These are phyloP conservation scores for Aspergillus incahuasiensis DNA, from an alignment of 495 filamentous ascomycete species.

Conservation along the genomic window DNA sequence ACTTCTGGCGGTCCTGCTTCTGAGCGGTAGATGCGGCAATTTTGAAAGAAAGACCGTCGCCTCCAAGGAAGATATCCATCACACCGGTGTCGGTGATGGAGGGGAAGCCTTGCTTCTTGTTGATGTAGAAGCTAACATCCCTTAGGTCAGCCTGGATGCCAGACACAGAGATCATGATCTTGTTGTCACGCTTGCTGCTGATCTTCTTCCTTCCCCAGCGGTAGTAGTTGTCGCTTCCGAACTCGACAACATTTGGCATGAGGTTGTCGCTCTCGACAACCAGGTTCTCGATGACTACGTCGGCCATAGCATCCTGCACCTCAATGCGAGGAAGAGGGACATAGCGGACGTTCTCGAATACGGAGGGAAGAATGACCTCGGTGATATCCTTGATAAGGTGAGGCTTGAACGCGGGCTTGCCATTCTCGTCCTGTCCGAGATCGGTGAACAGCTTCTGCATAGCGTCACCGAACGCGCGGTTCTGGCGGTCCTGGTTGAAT, in stretches of 20 bases:
- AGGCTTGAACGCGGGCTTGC: constrained; percentile 85
- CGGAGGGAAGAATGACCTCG: constrained; percentile 76
- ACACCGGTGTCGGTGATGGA: constrained; percentile 83
- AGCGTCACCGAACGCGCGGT: constrained; percentile 70
- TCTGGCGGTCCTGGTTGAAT: constrained; percentile 82
- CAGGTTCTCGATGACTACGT: constrained; percentile 89
- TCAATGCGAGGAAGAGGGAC: constrained; percentile 93
- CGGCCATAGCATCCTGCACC: constrained; percentile 78
- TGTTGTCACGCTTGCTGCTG: constrained; percentile 75
- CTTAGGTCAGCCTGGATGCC: constrained; percentile 64
- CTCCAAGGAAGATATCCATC: constrained; percentile 84
- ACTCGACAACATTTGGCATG: constrained; percentile 89
- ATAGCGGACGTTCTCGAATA: constrained; percentile 86
- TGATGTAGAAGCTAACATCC: constrained; percentile 93
- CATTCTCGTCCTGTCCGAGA: constrained; percentile 77
- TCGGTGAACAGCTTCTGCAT: constrained; percentile 83
- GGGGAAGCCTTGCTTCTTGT: constrained; percentile 94
- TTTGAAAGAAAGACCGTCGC: constrained; percentile 86
- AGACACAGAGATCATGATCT: constrained; percentile 73
- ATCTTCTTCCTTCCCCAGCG: constrained; percentile 86
- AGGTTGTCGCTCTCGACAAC: constrained; percentile 95
- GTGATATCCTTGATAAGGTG: constrained; percentile 85
- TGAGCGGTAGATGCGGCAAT: constrained; percentile 81
- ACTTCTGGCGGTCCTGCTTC: constrained; percentile 67
- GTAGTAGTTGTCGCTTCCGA: constrained; percentile 91